These are phyloP conservation scores for Sugiyamaella neomexicana DNA, from an alignment of 1,139 yeast species.

Conservation along the genomic window DNA sequence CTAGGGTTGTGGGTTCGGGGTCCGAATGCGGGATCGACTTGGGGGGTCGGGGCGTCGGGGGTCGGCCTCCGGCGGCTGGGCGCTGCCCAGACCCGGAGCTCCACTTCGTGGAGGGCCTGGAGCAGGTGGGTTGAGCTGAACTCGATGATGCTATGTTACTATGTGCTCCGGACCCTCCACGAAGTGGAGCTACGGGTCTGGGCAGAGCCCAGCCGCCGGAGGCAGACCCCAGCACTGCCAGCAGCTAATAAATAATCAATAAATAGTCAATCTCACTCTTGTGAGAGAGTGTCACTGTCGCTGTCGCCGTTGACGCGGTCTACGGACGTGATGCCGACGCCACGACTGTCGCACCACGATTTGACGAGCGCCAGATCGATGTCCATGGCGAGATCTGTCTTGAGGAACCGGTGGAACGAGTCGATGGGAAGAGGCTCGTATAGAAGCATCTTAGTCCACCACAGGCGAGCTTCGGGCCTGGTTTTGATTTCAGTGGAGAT, in stretches of 20 bases:
- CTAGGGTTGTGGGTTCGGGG: neutral
- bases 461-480: slow-evolving; percentile 15
- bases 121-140: neutral
- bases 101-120: slow-evolving; percentile 1
- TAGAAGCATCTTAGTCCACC: slow-evolving; percentile 28
- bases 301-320: neutral
- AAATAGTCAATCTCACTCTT: neutral
- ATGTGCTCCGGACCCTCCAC: neutral
- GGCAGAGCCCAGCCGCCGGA: slow-evolving; percentile 9
- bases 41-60: neutral
- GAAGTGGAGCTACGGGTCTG: slow-evolving; percentile 3
- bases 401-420: slow-evolving; percentile 23
- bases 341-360: slow-evolving; percentile 30
- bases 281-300: neutral
- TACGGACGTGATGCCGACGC: slow-evolving; percentile 24
- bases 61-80: slow-evolving; percentile 6
- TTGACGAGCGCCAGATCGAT: slow-evolving; percentile 24
- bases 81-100: neutral
- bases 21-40: too few relatives aligned
- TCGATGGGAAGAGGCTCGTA: slow-evolving; percentile 27
- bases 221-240: neutral
- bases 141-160: too few relatives aligned
- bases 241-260: neutral
- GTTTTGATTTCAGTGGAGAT: slow-evolving; percentile 19
- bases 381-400: slow-evolving; percentile 19